phyloP scores from a whole-genome alignment of 1,139 yeast genomes.

The Sugiyamaella sp. region DNA sequence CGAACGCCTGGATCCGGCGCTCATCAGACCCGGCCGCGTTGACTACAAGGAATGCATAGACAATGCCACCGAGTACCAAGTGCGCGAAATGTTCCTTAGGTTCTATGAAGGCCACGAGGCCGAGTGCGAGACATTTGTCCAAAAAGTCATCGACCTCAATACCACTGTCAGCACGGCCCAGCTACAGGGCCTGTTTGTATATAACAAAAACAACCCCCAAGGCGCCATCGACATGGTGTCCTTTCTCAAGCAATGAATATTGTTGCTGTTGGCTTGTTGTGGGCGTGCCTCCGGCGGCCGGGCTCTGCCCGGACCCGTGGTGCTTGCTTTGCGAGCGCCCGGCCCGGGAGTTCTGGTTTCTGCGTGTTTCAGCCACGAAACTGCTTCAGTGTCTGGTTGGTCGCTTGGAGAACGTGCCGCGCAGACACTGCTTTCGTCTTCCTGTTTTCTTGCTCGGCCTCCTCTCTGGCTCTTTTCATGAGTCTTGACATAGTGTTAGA shows the following conservation, averaged over 20 bases:
- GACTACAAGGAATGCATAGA: conserved; percentile 82
- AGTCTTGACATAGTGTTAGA: conserved; percentile 22
- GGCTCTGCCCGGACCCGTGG: conserved; percentile 2
- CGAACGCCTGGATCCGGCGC: conserved; percentile 75
- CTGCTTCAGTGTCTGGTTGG: conserved; percentile 25
- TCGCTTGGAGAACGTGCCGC: conserved; percentile 26
- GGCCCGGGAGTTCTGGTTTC: not conserved
- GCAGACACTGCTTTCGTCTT: conserved; percentile 20
- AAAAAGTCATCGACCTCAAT: conserved; percentile 52
- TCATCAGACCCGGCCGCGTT: conserved; percentile 90
- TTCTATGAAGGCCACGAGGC: conserved; percentile 72
- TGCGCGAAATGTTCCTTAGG: conserved; percentile 78
- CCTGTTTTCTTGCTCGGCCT: conserved; percentile 22
- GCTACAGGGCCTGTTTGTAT: conserved; percentile 92
- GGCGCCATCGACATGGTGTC: conserved; percentile 69
- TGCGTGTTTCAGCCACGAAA: conserved; percentile 34
- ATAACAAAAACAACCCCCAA: conserved; percentile 81
- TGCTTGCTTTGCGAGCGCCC: not conserved
- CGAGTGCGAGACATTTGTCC: conserved; percentile 65
- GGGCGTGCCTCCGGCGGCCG: conserved; percentile 5
- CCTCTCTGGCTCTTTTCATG: conserved; percentile 26
- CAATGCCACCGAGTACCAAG: conserved; percentile 83
- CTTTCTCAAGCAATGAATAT: conserved; percentile 17
- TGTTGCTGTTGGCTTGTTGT: conserved; percentile 4
- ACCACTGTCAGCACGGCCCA: conserved; percentile 87